phyloP scores from a whole-genome alignment of 768 basidiomycete species.

The Collybia nuda region DNA sequence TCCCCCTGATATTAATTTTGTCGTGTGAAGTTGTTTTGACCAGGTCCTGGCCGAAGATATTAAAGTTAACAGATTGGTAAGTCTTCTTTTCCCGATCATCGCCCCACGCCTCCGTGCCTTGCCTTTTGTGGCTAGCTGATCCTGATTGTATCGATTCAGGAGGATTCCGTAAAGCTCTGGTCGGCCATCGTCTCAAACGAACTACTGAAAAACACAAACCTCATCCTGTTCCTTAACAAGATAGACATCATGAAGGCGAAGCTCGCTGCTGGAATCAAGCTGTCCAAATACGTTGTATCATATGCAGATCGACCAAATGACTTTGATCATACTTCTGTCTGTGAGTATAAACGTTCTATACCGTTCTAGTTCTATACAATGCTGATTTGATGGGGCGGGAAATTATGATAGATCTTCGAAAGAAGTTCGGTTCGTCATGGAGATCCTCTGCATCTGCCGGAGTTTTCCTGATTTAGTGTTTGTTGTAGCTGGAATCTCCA shows the following conservation, averaged over 20 bases:
- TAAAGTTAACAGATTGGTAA: constrained; percentile 59
- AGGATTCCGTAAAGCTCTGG: constrained; percentile 79
- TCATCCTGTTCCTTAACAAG: constrained; percentile 83
- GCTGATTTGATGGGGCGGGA: constrained; percentile 7
- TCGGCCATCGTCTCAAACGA: constrained; percentile 69
- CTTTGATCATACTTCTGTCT: constrained; percentile 63
- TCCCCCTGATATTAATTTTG: neutral
- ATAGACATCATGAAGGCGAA: constrained; percentile 73
- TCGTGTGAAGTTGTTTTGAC: constrained; percentile 52
- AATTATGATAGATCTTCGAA: constrained; percentile 32
- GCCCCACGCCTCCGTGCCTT: too few species aligned
- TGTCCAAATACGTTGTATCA: constrained; percentile 70
- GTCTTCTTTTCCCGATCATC: constrained; percentile 4
- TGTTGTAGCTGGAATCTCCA: constrained; percentile 36
- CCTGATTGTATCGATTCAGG: constrained; percentile 34
- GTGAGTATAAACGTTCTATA: constrained; percentile 37
- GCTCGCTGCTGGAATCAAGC: constrained; percentile 59
- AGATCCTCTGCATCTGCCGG: constrained; percentile 1
- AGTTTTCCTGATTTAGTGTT: neutral
- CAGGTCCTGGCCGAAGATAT: constrained; percentile 68
- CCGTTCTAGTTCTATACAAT: constrained; percentile 1
- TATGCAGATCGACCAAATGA: constrained; percentile 71
- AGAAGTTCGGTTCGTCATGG: constrained; percentile 42
- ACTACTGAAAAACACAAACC: constrained; percentile 66
- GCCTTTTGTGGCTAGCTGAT: neutral